These are phyloP conservation scores for Verbena officinalis DNA, from an alignment of 257 asterid species.

Conservation along the genomic window DNA sequence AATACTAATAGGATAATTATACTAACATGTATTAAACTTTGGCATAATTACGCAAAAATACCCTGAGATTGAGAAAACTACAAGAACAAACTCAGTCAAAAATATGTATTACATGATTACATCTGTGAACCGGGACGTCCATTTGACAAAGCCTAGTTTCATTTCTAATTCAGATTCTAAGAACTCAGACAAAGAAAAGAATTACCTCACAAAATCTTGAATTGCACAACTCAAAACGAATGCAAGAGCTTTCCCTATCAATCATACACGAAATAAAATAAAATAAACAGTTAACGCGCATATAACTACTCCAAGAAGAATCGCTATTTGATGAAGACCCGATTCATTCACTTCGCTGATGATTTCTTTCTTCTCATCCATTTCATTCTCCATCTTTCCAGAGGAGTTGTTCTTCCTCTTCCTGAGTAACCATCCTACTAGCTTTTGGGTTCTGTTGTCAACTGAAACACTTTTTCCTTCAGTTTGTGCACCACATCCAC, in stretches of 20 bases:
- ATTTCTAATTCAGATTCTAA: no score
- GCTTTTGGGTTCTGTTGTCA: conserved; percentile 32
- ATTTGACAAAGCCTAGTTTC: no score
- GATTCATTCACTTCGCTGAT: conserved; percentile 33
- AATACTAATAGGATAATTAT: no score
- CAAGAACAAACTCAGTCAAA: no score
- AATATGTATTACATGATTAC: no score
- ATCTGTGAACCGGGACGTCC: no score
- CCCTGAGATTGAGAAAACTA: no score
- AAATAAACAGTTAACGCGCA: conserved; percentile 62
- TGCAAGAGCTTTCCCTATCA: not conserved
- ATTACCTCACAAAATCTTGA: conserved; percentile 9
- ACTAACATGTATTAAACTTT: no score
- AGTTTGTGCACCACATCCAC: conserved; percentile 49
- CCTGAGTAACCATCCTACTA: conserved; percentile 57
- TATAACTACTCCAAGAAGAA: conserved; percentile 54
- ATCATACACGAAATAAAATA: conserved; percentile 31
- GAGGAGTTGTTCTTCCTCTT: conserved; percentile 50
- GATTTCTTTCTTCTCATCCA: conserved; percentile 38
- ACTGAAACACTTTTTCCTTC: conserved; percentile 31
- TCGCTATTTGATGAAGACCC: conserved; percentile 59
- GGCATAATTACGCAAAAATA: no score
- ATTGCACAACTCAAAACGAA: conserved; percentile 10
- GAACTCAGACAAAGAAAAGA: not conserved
- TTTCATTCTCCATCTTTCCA: conserved; percentile 33